Conservation (phyloP, 2,329 filamentous ascomycete genomes). For the Fusarium anguioides region DNA sequence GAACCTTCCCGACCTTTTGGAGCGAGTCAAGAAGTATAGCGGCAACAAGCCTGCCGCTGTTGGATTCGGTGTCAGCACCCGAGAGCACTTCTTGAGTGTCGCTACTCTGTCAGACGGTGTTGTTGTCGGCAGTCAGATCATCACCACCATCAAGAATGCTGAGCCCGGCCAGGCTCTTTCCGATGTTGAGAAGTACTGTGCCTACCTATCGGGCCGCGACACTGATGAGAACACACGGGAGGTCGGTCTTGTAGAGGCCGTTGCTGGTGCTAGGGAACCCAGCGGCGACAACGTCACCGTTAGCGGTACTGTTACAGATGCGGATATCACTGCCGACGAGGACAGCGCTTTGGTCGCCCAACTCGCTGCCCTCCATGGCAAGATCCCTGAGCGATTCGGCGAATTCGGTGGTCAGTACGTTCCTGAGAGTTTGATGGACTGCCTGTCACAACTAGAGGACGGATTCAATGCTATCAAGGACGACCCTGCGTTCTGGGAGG, state of each 20-base stretch:
- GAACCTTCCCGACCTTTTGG: slow-evolving; percentile 82
- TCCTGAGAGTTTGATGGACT: slow-evolving; percentile 97
- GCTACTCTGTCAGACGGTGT: slow-evolving; percentile 89
- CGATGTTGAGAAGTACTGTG: slow-evolving; percentile 87
- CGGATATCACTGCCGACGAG: slow-evolving; percentile 67
- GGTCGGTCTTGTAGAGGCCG: slow-evolving; percentile 75
- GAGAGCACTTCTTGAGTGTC: slow-evolving; percentile 91
- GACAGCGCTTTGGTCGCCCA: slow-evolving; percentile 79
- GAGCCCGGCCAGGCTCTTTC: slow-evolving; percentile 59
- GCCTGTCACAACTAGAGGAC: slow-evolving; percentile 86
- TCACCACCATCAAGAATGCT: slow-evolving; percentile 73
- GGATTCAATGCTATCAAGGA: slow-evolving; percentile 90
- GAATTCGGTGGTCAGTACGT: slow-evolving; percentile 98
- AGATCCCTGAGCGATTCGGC: slow-evolving; percentile 88
- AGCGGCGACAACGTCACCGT: slow-evolving; percentile 60
- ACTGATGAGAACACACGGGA: slow-evolving; percentile 65
- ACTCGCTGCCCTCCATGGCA: slow-evolving; percentile 82
- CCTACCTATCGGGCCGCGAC: slow-evolving; percentile 68
- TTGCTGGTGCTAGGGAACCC: slow-evolving; percentile 63
- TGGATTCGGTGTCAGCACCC: slow-evolving; percentile 95
- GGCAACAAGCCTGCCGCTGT: slow-evolving; percentile 91
- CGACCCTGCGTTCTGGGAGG: slow-evolving; percentile 95
- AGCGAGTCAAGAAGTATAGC: slow-evolving; percentile 90
- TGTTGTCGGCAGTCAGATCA: slow-evolving; percentile 95
- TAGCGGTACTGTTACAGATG: slow-evolving; percentile 72